Evolutionary conservation across 768 basidiomycete species (phyloP).

Genomic region (Pulveroboletus frians): DNA sequence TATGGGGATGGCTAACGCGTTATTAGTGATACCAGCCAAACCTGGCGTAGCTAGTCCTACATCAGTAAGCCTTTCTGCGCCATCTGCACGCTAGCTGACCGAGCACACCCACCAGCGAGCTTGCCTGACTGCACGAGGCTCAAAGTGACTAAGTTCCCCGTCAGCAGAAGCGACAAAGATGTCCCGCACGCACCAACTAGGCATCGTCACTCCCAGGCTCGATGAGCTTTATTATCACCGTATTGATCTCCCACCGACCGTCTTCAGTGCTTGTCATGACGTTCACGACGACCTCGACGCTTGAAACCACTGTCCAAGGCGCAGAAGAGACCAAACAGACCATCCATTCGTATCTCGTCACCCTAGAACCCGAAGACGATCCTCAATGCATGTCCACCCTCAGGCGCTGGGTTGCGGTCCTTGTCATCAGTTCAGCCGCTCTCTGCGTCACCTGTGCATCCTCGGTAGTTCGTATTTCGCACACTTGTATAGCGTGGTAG

Average conservation of each 20-base stretch:
- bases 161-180: background rate
- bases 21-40: background rate
- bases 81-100: background rate
- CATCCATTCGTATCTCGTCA: conserved; percentile 26
- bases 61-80: background rate
- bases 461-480: conserved; percentile 41
- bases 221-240: conserved; percentile 5
- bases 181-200: background rate
- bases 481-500: background rate
- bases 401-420: conserved; percentile 46
- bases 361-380: conserved; percentile 38
- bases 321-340: conserved; percentile 3
- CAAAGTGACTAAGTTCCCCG: background rate
- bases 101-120: background rate
- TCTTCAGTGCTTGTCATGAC: background rate
- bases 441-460: conserved; percentile 53
- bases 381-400: conserved; percentile 37
- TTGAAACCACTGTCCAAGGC: conserved; percentile 7
- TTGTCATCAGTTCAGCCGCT: conserved; percentile 42
- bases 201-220: background rate
- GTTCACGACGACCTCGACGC: conserved; percentile 6
- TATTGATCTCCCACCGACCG: background rate
- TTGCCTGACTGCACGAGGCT: background rate
- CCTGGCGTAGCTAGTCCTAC: background rate
- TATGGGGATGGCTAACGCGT: background rate